These are phyloP conservation scores for Ormosia emarginata DNA, from an alignment of 306 rosid species.

Conservation along the genomic window DNA sequence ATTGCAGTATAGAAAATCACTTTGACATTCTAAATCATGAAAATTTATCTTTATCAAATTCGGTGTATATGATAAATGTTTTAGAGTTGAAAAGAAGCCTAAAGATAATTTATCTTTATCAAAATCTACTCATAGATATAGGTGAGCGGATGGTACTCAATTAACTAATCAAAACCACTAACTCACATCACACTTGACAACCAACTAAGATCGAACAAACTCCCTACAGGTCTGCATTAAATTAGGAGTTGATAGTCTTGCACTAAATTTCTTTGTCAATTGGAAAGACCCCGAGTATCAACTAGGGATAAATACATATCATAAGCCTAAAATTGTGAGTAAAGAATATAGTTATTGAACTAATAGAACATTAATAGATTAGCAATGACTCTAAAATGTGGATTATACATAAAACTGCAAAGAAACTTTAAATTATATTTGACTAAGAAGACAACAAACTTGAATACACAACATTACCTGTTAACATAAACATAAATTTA, in stretches of 20 bases:
- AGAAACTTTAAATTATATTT: background rate
- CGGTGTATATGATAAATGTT: too few relatives aligned
- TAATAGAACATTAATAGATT: background rate
- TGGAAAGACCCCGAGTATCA: background rate
- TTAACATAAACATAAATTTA: background rate
- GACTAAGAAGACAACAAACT: background rate
- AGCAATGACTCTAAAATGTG: background rate
- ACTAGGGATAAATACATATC: background rate
- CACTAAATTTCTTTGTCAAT: background rate
- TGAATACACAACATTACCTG: background rate
- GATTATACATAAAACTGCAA: background rate
- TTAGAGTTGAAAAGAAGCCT: too few relatives aligned
- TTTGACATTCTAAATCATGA: too few relatives aligned
- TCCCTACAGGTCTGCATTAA: background rate
- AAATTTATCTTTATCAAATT: too few relatives aligned
- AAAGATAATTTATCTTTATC: too few relatives aligned
- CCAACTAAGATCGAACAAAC: background rate
- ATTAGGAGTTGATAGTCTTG: background rate
- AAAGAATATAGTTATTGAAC: background rate
- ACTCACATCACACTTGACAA: background rate
- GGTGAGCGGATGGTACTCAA: too few relatives aligned
- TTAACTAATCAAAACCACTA: background rate
- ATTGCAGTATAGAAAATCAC: too few relatives aligned
- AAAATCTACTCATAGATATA: too few relatives aligned
- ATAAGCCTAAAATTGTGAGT: background rate